phyloP scores from a whole-genome alignment of 139 green algal species.

The Chlorella sp. region DNA sequence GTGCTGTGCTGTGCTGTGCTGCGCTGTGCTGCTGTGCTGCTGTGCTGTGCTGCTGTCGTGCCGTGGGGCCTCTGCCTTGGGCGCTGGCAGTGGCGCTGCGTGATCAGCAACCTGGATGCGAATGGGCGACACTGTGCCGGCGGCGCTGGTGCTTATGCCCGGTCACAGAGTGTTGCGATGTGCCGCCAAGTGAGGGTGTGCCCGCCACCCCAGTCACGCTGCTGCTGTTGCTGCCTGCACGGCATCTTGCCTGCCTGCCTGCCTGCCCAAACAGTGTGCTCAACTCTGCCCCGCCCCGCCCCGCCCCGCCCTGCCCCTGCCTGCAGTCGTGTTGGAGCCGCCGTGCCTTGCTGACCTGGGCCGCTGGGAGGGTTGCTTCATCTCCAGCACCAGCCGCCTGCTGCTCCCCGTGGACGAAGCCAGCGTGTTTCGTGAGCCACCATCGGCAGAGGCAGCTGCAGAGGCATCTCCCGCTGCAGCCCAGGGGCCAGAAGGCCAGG shows the following conservation, averaged over 20 bases:
- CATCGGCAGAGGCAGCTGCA: conserved; percentile 6
- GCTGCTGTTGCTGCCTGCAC: not conserved
- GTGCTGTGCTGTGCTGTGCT: too few relatives aligned
- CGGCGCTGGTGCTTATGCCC: too few relatives aligned
- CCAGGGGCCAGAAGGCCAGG: not conserved
- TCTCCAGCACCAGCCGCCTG: conserved; percentile 68
- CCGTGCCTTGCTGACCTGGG: conserved; percentile 51
- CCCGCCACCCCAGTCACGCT: not conserved
- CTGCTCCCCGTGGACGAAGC: conserved; percentile 62
- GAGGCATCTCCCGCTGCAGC: conserved; percentile 20
- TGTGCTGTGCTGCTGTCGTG: not conserved
- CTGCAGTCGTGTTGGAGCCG: conserved; percentile 40
- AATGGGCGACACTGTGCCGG: too few relatives aligned
- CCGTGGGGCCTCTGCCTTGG: too few relatives aligned
- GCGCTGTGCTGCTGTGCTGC: not conserved
- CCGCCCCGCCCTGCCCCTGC: not conserved
- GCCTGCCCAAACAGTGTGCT: too few relatives aligned
- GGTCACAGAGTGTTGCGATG: not conserved
- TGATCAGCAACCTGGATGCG: not conserved
- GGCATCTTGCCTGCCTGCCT: not conserved
- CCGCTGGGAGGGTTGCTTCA: conserved; percentile 70
- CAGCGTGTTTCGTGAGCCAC: not conserved
- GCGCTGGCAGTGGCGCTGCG: too few relatives aligned
- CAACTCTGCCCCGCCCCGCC: too few relatives aligned
- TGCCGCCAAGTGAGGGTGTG: not conserved